Base-by-base conservation (phyloP, 139 green algal genomes). In the Gonium pectorale region DNA sequence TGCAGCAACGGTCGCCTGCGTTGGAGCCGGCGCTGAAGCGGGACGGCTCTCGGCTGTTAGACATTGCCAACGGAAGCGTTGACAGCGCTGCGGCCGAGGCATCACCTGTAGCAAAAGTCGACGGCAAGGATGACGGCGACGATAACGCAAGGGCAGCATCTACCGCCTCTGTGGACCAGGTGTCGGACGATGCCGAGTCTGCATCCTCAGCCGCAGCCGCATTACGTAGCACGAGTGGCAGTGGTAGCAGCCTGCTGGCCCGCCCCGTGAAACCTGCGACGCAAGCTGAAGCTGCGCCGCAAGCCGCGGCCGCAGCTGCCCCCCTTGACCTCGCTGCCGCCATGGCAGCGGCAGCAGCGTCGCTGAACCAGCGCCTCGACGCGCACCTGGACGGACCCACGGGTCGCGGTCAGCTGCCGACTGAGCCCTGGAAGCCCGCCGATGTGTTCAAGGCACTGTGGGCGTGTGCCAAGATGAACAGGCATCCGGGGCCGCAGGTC, bases 381-480 rank as follows among this genome's bases (percentile, higher is more conserved):
- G 1, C 29, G 43, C 77, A 74, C n/a, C 62, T 75, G 44, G 46
- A 2, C 1, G 33, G 38, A n/a, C 31, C 46, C 46, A 41, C 44
- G 26, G 35, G 52, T 56, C 44, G 37, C 43, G 31, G 3, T 4
- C 35, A 19, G 27, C 35, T 85, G 49, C 6, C 64, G 2, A 54
- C 79, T 64, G 79, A 85, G 64, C 79, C 79, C 26, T 85, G 79
- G 79, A 8, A 33, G 1, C 60, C 79, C 35, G 49, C 6, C 6
- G 81, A 90, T 49, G 38, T 86, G 26, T 81, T 86, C n/a, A 80
- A 81, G 56, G 51, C 64, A 46, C 60, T 90, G 24, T 90, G 86
- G 86, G 41, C 80, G 5, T 88, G 75, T 29, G 86, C 86, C 19
- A 86, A 90, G 75, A 82, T 90, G 70, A 90, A 90, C 67, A 41